Evolutionary conservation across 148 eudicot genomes (phyloP), one percentile per base, ranked within the genome.

Genomic region (Bassia scoparia): DNA sequence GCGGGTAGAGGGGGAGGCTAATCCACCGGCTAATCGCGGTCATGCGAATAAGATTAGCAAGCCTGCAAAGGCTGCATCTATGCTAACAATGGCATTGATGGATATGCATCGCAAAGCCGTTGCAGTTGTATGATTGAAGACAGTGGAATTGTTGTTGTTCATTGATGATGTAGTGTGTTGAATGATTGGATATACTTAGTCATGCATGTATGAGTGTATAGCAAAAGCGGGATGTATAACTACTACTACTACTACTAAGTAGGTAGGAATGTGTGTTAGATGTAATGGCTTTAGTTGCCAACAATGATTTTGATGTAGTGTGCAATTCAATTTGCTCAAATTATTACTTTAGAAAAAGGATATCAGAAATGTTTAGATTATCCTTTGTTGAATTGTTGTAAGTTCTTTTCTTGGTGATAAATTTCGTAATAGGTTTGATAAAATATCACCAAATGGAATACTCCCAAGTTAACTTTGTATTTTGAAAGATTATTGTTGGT

Each of bases 71-170:
- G 79, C 30, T 15, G 29, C 87, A 7, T 89, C 97, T 9, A 83
- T 89, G 92, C 80, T 92, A 12, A 89, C 97, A 0, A 80, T 81
- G 44, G 96, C 87, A 41, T 76, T 92, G 83, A 26, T 82, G 44
- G 89, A 74, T 55, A 46, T 83, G 77, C 83, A 72, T 41, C 60
- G 80, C 48, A 72, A 88, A 1, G 80, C 67, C 3, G 87, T 89
- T 49, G 80, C 80, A 41, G 92, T 88, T 35, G 84, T 84, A 16
- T 88, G 67, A 75, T 17, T 43, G 16, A 10, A 17, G 2, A 29
- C 5, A 20, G 20, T 5, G 23, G 5, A 27, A 67, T 18, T 1
- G 43, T 20, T 3, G 12, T 67, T 24, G 17, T 33, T 34, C 1
- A 34, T 3, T 23, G 18, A 35, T 54, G 72, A 31, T 65, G 79